Evolutionary conservation across 345 rosid genomes (phyloP).

Genomic region (Clarkia xantiana): DNA sequence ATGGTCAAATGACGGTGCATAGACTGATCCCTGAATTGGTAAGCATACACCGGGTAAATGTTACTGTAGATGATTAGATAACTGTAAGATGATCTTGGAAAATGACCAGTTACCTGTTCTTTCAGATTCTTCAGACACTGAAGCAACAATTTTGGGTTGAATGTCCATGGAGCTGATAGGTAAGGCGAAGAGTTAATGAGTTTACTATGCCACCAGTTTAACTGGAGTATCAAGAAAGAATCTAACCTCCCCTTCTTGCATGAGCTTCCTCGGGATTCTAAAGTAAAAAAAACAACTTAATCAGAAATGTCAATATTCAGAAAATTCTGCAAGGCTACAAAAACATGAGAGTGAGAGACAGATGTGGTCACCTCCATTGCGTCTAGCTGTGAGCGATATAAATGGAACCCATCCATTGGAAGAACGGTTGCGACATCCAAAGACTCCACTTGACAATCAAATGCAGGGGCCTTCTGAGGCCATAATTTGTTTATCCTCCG

Average conservation of each 20-base stretch:
- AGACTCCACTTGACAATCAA: conserved; percentile 54
- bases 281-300: conserved; percentile 6
- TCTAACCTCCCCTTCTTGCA: conserved; percentile 95
- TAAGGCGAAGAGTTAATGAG: conserved; percentile 11
- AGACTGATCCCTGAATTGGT: conserved; percentile 52
- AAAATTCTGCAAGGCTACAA: neutral
- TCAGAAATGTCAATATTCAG: conserved; percentile 1
- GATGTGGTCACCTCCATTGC: conserved; percentile 71
- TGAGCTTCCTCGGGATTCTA: conserved; percentile 91
- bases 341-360: neutral
- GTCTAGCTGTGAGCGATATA: conserved; percentile 78
- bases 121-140: conserved; percentile 57
- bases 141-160: conserved; percentile 46
- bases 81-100: neutral
- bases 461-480: conserved; percentile 49
- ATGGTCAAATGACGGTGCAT: conserved; percentile 86
- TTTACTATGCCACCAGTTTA: conserved; percentile 5
- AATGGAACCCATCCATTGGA: conserved; percentile 95
- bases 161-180: conserved; percentile 89
- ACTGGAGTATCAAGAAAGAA: conserved; percentile 7
- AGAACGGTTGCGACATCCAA: conserved; percentile 64
- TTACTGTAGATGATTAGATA: neutral
- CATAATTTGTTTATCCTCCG: conserved; percentile 49
- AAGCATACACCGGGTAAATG: neutral
- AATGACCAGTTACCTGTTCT: conserved; percentile 38